Percentiles rank a stretch among this genome's conserved stretches.
phyloP scores from a whole-genome alignment of 345 rosid genomes.

The Firmiana major region DNA sequence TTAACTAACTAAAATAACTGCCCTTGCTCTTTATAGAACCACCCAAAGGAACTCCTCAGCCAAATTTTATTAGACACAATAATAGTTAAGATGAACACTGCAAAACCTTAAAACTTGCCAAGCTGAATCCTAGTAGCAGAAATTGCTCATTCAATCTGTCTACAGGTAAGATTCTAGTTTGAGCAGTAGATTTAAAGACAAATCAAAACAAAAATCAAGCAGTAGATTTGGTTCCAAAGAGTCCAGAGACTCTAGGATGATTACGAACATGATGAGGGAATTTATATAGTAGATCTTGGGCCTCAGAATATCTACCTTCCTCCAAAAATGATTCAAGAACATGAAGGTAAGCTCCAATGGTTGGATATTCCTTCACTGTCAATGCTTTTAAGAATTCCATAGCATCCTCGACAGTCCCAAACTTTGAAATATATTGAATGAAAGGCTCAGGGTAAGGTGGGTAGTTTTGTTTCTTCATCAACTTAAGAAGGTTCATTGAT shows the following conservation, averaged over 20 bases:
- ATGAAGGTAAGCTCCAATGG: slow-evolving; percentile 47
- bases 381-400: slow-evolving; percentile 57
- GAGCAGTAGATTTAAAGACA: not conserved
- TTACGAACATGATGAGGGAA: slow-evolving; percentile 74
- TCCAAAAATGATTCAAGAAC: slow-evolving; percentile 53
- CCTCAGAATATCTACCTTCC: slow-evolving; percentile 80
- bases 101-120: not conserved
- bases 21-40: not conserved
- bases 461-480: slow-evolving; percentile 64
- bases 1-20: too few relatives aligned
- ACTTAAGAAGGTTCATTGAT: slow-evolving; percentile 59
- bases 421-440: slow-evolving; percentile 58
- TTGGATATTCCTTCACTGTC: slow-evolving; percentile 60
- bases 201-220: not conserved
- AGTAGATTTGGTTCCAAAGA: slow-evolving; percentile 40
- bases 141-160: not conserved
- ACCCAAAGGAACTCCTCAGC: not conserved
- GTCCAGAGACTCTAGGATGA: slow-evolving; percentile 54
- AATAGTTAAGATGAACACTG: not conserved
- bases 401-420: slow-evolving; percentile 66
- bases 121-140: not conserved
- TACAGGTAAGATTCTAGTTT: not conserved
- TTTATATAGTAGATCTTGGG: slow-evolving; percentile 57
- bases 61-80: not conserved
- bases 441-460: slow-evolving; percentile 65